Evolutionary conservation across 257 asterid species (phyloP).

Genomic region (Solanum phureja): DNA sequence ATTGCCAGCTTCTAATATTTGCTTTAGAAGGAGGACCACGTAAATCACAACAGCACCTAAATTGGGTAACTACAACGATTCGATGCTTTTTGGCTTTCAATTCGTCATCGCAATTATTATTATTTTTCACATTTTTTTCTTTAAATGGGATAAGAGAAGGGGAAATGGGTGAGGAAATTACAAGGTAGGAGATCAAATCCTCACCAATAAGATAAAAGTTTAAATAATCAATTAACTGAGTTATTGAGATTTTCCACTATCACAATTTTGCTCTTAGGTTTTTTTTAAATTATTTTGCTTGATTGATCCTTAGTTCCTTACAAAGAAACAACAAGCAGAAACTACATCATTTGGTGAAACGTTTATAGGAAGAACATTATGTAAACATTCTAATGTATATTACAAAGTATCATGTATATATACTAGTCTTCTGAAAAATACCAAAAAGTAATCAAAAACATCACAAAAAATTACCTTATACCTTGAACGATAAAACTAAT

Average conservation of each 20-base stretch:
- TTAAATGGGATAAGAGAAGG: background rate
- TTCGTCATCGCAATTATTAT: background rate
- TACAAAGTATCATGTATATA: background rate
- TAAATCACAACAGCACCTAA: background rate
- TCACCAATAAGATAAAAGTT: background rate
- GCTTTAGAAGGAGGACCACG: background rate
- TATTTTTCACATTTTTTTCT: background rate
- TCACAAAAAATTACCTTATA: background rate
- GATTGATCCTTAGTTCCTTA: background rate
- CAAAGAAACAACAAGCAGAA: background rate
- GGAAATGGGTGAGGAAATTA: background rate
- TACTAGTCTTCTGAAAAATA: background rate
- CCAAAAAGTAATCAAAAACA: background rate
- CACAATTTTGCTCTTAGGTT: background rate
- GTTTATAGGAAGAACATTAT: background rate
- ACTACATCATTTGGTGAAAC: background rate
- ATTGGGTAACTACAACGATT: background rate
- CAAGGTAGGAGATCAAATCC: background rate
- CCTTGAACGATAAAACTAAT: background rate
- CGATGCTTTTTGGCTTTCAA: background rate
- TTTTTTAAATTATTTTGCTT: background rate
- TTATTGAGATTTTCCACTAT: background rate
- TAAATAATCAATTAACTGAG: too few species aligned
- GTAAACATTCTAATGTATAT: background rate
- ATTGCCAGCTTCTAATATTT: background rate